These are phyloP conservation scores for Hymenoscyphus occultus DNA, from an alignment of 2,329 filamentous ascomycete species.

Conservation along the genomic window DNA sequence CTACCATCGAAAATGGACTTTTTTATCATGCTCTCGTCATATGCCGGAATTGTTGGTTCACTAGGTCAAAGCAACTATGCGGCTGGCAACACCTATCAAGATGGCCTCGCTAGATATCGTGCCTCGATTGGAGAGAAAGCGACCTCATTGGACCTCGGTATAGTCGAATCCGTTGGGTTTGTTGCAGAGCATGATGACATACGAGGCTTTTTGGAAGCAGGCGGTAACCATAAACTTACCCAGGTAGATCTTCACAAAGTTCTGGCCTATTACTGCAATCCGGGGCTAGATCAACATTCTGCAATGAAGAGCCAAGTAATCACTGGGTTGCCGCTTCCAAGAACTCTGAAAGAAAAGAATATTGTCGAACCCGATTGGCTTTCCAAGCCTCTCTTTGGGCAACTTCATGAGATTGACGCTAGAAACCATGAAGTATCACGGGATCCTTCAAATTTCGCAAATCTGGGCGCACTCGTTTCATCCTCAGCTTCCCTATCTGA, in stretches of 20 bases:
- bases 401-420: background rate
- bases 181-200: background rate
- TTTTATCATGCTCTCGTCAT: constrained; percentile 40
- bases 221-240: background rate
- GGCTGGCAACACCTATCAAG: constrained; percentile 33
- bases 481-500: background rate
- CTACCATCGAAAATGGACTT: constrained; percentile 20
- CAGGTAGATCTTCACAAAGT: background rate
- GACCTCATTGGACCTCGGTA: constrained; percentile 4
- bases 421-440: no score
- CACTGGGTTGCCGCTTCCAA: background rate
- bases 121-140: background rate
- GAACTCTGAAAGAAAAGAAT: background rate
- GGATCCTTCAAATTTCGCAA: background rate
- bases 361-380: constrained; percentile 5
- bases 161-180: background rate
- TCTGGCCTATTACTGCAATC: constrained; percentile 7
- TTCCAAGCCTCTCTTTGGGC: background rate
- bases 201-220: background rate
- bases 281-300: background rate
- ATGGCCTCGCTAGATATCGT: constrained; percentile 16
- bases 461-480: background rate
- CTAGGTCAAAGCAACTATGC: constrained; percentile 19
- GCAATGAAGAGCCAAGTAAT: background rate
- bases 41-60: constrained; percentile 26